A percentile compares a stretch with the other conserved stretches of the same genome.
phyloP scores from a whole-genome alignment of 2,329 filamentous ascomycete genomes.

The Talaromyces sp. region DNA sequence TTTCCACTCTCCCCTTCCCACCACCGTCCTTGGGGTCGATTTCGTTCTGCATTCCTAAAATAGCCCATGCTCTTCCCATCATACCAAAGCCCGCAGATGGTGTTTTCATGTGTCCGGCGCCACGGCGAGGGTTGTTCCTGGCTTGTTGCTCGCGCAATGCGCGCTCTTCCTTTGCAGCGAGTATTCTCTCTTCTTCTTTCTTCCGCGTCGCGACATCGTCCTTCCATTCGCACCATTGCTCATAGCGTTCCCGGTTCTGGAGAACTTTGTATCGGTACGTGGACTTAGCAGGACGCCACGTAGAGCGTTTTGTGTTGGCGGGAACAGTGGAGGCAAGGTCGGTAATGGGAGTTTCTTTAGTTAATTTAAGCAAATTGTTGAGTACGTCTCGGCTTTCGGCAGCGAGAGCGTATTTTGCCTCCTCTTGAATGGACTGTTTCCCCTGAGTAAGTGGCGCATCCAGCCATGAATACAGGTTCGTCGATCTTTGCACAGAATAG shows the following conservation, averaged over 20 bases:
- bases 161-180: conserved; percentile 27
- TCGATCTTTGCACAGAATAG: conserved; percentile 35
- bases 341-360: conserved; percentile 34
- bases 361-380: conserved; percentile 36
- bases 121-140: conserved; percentile 16
- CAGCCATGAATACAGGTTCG: conserved; percentile 39
- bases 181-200: conserved; percentile 31
- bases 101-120: conserved; percentile 13
- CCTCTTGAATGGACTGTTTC: conserved; percentile 19
- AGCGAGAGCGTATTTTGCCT: conserved; percentile 29
- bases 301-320: conserved; percentile 21
- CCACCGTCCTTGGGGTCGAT: conserved; percentile 19
- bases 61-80: conserved; percentile 37
- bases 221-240: conserved; percentile 41
- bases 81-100: conserved; percentile 29
- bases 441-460: conserved; percentile 32
- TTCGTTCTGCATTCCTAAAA: conserved; percentile 33
- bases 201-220: conserved; percentile 34
- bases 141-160: conserved; percentile 21
- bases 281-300: conserved; percentile 38
- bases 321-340: conserved; percentile 32
- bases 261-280: conserved; percentile 39
- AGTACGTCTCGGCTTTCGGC: conserved; percentile 39
- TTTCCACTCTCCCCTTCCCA: conserved; percentile 5
- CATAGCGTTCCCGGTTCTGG: conserved; percentile 40